Conservation (phyloP, 768 basidiomycete genomes). For the Trametes punicea region DNA sequence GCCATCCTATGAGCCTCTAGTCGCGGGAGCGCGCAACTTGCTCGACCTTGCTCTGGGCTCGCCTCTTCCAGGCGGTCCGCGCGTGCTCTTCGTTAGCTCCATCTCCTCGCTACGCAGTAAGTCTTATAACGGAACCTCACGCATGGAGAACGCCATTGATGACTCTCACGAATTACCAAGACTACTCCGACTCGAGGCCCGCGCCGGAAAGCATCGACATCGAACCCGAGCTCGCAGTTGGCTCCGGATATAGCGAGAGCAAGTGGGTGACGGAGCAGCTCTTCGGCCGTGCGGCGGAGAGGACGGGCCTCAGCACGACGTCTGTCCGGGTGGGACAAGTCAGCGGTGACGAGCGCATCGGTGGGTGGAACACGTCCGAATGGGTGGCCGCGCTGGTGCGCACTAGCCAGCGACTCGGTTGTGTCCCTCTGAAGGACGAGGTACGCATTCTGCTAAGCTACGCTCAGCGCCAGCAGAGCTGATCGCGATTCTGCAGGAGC, state of each 20-base stretch:
- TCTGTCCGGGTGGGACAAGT: conserved; percentile 38
- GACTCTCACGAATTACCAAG: not conserved
- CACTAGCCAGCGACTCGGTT: not conserved
- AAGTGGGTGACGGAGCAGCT: conserved; percentile 32
- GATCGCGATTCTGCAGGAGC: not conserved
- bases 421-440: not conserved
- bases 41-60: conserved; percentile 26
- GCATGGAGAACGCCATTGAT: not conserved
- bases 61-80: conserved; percentile 11
- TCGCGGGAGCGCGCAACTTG: conserved; percentile 24
- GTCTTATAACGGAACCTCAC: not conserved
- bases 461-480: too few relatives aligned
- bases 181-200: not conserved
- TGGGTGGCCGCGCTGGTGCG: conserved; percentile 37
- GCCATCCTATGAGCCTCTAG: conserved; percentile 23
- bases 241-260: conserved; percentile 32
- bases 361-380: conserved; percentile 35
- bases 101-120: conserved; percentile 22
- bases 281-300: conserved; percentile 17
- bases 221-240: conserved; percentile 15
- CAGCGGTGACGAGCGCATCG: conserved; percentile 30
- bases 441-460: too few relatives aligned
- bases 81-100: conserved; percentile 27
- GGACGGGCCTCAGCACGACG: conserved; percentile 18
- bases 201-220: conserved; percentile 12